Evolutionary conservation across 352 stramenopile genomes (phyloP).

Genomic region (Phytophthora aleatoria): DNA sequence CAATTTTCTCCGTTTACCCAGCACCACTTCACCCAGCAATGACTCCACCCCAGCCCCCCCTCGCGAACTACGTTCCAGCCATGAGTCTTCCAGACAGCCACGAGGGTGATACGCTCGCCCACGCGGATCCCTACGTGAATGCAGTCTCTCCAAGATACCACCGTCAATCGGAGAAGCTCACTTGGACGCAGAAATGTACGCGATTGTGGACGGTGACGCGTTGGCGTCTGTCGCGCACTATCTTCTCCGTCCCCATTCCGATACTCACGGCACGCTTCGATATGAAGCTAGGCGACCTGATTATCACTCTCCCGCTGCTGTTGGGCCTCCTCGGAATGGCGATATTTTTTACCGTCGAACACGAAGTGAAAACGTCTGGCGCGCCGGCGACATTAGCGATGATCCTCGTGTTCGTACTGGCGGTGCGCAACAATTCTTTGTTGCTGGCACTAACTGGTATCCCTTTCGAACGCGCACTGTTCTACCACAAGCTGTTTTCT

Average conservation of each 20-base stretch:
- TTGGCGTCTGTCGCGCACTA: conserved; percentile 15
- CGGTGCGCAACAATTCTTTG: conserved; percentile 46
- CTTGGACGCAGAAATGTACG: conserved; percentile 1
- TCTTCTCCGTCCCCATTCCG: conserved; percentile 24
- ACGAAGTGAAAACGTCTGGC: conserved; percentile 18
- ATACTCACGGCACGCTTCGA: conserved; percentile 25
- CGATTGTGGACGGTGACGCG: conserved; percentile 17
- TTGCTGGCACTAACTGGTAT: conserved; percentile 28
- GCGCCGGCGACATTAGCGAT: conserved; percentile 29
- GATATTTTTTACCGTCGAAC: conserved; percentile 3
- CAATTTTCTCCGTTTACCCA: too few species aligned
- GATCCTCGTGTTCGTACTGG: conserved; percentile 34
- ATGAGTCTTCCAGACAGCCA: background rate
- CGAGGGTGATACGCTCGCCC: background rate
- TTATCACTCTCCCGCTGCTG: conserved; percentile 23
- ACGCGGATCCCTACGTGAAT: background rate
- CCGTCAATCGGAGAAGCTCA: background rate
- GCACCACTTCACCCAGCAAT: background rate
- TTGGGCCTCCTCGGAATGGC: background rate
- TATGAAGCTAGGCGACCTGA: conserved; percentile 35
- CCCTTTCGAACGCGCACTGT: conserved; percentile 47
- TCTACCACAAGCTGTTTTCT: conserved; percentile 55
- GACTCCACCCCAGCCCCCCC: background rate
- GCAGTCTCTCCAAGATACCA: background rate
- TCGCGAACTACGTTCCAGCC: background rate